Conservation (phyloP, 1,284 basidiomycete genomes). For the Peniophora sp. region DNA sequence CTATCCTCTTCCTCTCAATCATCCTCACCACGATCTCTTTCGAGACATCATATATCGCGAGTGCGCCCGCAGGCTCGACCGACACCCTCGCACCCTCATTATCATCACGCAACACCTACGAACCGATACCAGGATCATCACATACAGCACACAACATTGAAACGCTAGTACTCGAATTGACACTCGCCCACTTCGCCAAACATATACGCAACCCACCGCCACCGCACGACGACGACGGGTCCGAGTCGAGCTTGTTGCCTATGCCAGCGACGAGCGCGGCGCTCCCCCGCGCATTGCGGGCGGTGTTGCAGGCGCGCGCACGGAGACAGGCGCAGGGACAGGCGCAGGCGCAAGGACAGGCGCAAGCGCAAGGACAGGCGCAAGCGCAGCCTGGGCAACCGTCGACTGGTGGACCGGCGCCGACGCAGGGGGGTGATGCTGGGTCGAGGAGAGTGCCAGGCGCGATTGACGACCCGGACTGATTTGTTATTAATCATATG, state of each 20-base stretch:
- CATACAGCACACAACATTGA: conserved; percentile 12
- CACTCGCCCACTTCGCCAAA: conserved; percentile 38
- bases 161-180: conserved; percentile 48
- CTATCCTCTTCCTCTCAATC: conserved; percentile 57
- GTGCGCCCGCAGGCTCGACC: conserved; percentile 19
- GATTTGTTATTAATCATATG: background rate
- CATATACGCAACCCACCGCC: conserved; percentile 48
- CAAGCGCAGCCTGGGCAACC: no score
- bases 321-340: conserved; percentile 19
- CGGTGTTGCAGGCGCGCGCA: conserved; percentile 39
- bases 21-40: conserved; percentile 59
- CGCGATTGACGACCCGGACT: conserved; percentile 26
- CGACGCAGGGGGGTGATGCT: conserved; percentile 15
- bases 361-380: conserved; percentile 24
- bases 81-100: conserved; percentile 23
- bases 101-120: conserved; percentile 11
- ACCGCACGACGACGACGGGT: conserved; percentile 22
- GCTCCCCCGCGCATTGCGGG: conserved; percentile 42
- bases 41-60: conserved; percentile 35
- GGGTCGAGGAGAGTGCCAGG: conserved; percentile 30
- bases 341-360: conserved; percentile 28
- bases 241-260: conserved; percentile 30
- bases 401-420: conserved; percentile 19
- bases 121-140: background rate
- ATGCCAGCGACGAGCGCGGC: conserved; percentile 54